Evolutionary conservation across 2,329 filamentous ascomycete genomes (phyloP), one percentile per base, ranked within the genome.

Genomic region (Catunica adiposa): DNA sequence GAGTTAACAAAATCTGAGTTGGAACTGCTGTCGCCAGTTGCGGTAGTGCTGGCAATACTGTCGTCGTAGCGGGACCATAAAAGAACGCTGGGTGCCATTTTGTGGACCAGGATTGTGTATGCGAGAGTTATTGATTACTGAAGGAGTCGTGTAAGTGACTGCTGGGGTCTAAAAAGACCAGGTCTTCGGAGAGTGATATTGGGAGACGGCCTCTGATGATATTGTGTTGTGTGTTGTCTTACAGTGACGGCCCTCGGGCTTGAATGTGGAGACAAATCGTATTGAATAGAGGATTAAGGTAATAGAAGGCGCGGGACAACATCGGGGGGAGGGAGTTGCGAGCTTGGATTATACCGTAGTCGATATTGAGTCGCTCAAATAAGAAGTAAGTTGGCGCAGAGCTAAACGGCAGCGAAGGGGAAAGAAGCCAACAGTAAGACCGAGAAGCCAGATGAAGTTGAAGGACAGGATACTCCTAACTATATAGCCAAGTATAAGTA

Each of bases 11-110:
- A 25, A 11, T 1, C 15, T 7, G 44, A 48, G 44, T 48, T 25
- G 17, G 23, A 23, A 25, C 26, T 48, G 23, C 5, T 23, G 5
- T 48, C 22, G 23, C 20, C 26, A 22, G 9, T 48, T 6, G 17
- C 44, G 20, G 3, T 48, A 9, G 4, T 42, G 38, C 22, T 48
- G 44, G 44, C 44, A 48, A 8, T 48, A 20, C 22, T 48, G 23
- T 48, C 44, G 11, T 48, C n/a, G 22, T 48, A 8, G 44, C 44
- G 44, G 44, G n/a, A 8, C 44, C 44, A 25, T 26, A 48, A 48
- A 8, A 48, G 44, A 11, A 48, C 44, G 44, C 26, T 48, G 44
- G 44, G 44, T 26, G 44, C 44, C 44, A 48, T 48, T 48, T 48
- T 48, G 4, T 23, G 22, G 20, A 26, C 44, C n/a, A 48, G 44